These are phyloP conservation scores for Penicillium sp. DNA, from an alignment of 2,329 filamentous ascomycete species.

Conservation along the genomic window DNA sequence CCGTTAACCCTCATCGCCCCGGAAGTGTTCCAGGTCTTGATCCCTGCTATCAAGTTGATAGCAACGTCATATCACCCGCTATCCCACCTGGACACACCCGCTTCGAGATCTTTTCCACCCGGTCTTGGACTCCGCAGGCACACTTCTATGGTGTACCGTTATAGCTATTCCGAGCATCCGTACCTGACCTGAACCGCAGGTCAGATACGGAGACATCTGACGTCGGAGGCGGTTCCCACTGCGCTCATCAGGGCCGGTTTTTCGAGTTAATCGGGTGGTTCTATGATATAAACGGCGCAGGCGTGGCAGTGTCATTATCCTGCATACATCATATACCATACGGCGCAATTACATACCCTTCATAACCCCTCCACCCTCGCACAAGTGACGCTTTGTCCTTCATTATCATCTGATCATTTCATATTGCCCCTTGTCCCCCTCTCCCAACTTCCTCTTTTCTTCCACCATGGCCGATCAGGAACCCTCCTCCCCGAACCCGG, in stretches of 20 bases:
- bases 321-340: constrained; percentile 18
- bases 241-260: constrained; percentile 15
- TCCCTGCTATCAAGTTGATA: constrained; percentile 1
- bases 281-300: constrained; percentile 18
- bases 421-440: constrained; percentile 20
- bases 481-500: constrained; percentile 18
- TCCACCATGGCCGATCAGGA: constrained; percentile 31
- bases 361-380: neutral
- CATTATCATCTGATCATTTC: constrained; percentile 20
- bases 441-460: constrained; percentile 18
- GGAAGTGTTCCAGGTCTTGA: constrained; percentile 6
- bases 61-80: constrained; percentile 15
- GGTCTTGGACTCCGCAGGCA: neutral
- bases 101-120: neutral
- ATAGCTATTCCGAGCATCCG: neutral
- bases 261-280: constrained; percentile 10
- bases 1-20: constrained; percentile 1
- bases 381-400: constrained; percentile 22
- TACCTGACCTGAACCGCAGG: neutral
- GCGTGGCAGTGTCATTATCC: constrained; percentile 1
- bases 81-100: neutral
- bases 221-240: constrained; percentile 23
- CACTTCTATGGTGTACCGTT: neutral
- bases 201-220: constrained; percentile 16
- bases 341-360: constrained; percentile 11